Percentiles rank a stretch among this genome's conserved stretches.
These are phyloP conservation scores for Geotrichum reessii DNA, from an alignment of 1,139 yeast genomes.

Conservation along the genomic window DNA sequence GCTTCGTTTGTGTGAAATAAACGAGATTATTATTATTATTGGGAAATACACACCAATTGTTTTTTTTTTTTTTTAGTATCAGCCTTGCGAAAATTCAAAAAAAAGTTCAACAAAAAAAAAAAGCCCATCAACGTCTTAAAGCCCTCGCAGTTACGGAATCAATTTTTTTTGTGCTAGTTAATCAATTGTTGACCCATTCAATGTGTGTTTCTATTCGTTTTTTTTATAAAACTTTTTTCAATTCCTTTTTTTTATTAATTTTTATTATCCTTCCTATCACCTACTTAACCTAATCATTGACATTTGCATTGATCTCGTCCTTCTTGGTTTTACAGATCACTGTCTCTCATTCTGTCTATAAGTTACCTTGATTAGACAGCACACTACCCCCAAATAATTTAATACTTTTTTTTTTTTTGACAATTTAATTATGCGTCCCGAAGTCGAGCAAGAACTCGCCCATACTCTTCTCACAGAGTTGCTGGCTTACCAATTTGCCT, in stretches of 20 bases:
- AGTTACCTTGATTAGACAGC: not conserved
- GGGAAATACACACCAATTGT: no score
- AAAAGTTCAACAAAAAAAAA: not conserved
- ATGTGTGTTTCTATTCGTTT: not conserved
- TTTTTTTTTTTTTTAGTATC: not conserved
- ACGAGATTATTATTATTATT: no score
- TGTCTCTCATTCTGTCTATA: not conserved
- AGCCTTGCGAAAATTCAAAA: not conserved
- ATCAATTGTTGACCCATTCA: not conserved
- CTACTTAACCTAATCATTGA: not conserved
- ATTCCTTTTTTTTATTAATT: not conserved
- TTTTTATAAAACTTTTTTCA: not conserved
- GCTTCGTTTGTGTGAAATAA: no score
- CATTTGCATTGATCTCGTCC: not conserved
- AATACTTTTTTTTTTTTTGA: no score
- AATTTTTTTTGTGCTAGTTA: not conserved
- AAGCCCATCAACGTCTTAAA: not conserved
- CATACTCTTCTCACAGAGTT: slow-evolving; percentile 91
- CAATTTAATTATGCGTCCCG: slow-evolving; percentile 69
- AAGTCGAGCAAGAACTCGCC: slow-evolving; percentile 95
- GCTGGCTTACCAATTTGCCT: slow-evolving; percentile 96
- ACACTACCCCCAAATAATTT: no score
- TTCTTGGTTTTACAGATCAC: not conserved
- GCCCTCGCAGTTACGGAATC: not conserved
- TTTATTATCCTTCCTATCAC: not conserved